Evolutionary conservation across 208 protist species (phyloP), one percentile per base, ranked within the genome.

Genomic region (Herpetomonas muscarum): DNA sequence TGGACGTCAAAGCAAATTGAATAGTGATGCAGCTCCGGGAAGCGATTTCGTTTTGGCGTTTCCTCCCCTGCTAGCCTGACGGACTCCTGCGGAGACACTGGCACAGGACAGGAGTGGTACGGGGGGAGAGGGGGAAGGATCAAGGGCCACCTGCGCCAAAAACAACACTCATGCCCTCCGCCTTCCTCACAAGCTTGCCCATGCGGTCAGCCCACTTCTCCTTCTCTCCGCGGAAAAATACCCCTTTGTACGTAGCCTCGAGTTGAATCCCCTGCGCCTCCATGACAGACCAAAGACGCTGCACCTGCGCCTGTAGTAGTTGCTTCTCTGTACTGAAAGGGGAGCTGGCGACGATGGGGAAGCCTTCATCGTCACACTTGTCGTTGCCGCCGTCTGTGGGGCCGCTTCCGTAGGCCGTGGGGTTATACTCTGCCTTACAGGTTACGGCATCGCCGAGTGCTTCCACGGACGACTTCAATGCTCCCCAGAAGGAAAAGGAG

Each of bases 151-250:
- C 79, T 19, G 63, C 66, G 28, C 76, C 69, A 32, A 94, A 94
- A 58, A 94, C 76, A 29, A 84, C 69, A 67, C 84, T 90, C 24
- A 87, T 48, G 10, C 70, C 67, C 32, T 76, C 76, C 13, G 77
- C 71, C 39, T 87, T 80, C 22, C 76, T 69, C 12, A 90, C 62
- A 0, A 90, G 30, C 12, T 55, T 68, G 41, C 66, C 64, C 12
- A 85, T 47, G 3, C 71, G 67, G 25, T 69, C 25, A 6, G 45
- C 34, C 76, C 70, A 79, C 46, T 75, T 74, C 50, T 79, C 53
- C 55, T 76, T 81, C 36, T 62, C 58, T n/a, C 80, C 74, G 30
- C 84, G 75, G 50, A 74, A 83, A 58, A 90, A 94, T 1, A 80
- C 36, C 0, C 72, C 76, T 9, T 70, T 70, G 55, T 85, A 92